A percentile compares a stretch with the other conserved stretches of the same genome.
These are phyloP conservation scores for Coprinellus aureogranulatus DNA, from an alignment of 768 basidiomycete species.

Conservation along the genomic window DNA sequence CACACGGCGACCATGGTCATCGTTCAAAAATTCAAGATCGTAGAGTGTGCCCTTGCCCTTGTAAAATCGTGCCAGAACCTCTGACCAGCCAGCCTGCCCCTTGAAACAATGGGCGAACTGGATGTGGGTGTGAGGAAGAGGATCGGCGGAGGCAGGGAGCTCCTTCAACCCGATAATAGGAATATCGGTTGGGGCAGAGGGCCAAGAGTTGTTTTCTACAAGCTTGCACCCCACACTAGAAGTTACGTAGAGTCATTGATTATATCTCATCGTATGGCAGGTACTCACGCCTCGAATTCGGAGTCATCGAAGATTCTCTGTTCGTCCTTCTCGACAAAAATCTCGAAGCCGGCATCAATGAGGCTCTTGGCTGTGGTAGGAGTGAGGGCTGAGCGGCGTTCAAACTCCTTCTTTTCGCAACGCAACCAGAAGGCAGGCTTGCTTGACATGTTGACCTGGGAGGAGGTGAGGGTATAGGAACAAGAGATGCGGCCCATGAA, in stretches of 20 bases:
- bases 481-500: background rate
- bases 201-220: conserved; percentile 87
- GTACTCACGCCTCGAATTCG: conserved; percentile 86
- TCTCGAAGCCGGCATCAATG: conserved; percentile 85
- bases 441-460: conserved; percentile 40
- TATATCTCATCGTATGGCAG: conserved; percentile 3
- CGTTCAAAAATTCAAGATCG: conserved; percentile 93
- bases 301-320: conserved; percentile 92
- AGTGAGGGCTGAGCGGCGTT: conserved; percentile 88
- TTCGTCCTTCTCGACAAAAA: conserved; percentile 88
- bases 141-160: conserved; percentile 76
- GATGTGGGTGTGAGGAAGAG: conserved; percentile 92
- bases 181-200: conserved; percentile 64
- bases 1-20: conserved; percentile 80
- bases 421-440: conserved; percentile 79
- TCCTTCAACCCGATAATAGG: conserved; percentile 97
- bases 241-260: conserved; percentile 8
- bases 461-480: background rate
- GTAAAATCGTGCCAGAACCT: conserved; percentile 81
- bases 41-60: conserved; percentile 83
- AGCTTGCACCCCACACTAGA: conserved; percentile 89
- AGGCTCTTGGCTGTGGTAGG: conserved; percentile 87
- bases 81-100: conserved; percentile 87
- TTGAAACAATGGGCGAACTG: conserved; percentile 99
- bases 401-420: conserved; percentile 95